Percentiles rank a stretch among this genome's conserved stretches.
Evolutionary conservation across 805 yeast genomes (phyloP).

Genomic region (Priceomyces carsonii): DNA sequence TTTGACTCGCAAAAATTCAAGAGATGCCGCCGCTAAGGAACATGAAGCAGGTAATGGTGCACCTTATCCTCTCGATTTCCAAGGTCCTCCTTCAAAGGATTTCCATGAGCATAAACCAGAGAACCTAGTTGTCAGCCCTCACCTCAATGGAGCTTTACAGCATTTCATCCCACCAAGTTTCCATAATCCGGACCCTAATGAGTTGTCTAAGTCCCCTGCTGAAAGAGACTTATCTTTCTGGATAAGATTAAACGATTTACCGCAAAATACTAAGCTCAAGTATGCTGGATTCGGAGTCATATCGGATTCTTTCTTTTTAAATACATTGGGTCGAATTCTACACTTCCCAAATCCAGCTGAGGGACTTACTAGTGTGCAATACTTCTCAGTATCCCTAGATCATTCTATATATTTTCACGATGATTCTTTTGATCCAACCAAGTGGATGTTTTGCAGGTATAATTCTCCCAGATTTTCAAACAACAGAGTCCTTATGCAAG

Average conservation of each 20-base stretch:
- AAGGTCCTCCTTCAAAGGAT: conserved; percentile 20
- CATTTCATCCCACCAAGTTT: conserved; percentile 32
- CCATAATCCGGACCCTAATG: conserved; percentile 21
- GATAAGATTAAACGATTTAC: conserved; percentile 25
- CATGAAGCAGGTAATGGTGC: conserved; percentile 18
- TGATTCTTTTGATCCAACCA: conserved; percentile 32
- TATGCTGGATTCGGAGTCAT: conserved; percentile 33
- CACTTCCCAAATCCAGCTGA: conserved; percentile 21
- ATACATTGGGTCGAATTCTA: conserved; percentile 27
- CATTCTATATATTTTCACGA: conserved; percentile 38
- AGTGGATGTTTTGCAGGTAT: conserved; percentile 32
- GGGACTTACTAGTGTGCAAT: conserved; percentile 27
- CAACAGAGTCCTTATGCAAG: conserved; percentile 31
- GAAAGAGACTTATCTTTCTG: conserved; percentile 35
- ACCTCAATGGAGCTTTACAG: conserved; percentile 16
- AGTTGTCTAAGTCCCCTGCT: conserved; percentile 20
- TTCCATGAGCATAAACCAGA: conserved; percentile 23
- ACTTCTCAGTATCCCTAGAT: conserved; percentile 34
- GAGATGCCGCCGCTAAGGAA: conserved; percentile 14
- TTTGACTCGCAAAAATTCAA: conserved; percentile 32
- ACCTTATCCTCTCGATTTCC: conserved; percentile 31
- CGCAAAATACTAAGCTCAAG: conserved; percentile 16
- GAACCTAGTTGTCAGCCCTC: conserved; percentile 15
- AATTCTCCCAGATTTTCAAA: conserved; percentile 29
- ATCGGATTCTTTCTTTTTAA: conserved; percentile 34